Base-by-base conservation (phyloP, 257 asterid genomes). In the Ehretia macrophylla region DNA sequence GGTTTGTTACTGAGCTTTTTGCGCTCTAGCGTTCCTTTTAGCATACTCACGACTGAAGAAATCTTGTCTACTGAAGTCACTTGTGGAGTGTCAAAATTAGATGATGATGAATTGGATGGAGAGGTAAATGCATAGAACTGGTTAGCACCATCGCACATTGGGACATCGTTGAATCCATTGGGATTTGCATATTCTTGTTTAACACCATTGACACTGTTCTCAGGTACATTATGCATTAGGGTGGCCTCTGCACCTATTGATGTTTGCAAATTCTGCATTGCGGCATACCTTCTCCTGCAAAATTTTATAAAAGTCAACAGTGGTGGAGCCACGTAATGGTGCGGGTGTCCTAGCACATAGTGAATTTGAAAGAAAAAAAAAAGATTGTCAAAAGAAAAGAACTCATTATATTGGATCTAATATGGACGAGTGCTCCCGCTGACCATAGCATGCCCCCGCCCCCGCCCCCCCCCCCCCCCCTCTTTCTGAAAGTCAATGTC, bases 41-140 rank as follows among this genome's bases (percentile, higher is more conserved):
- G 86, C 97, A 86, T 86, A 94, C 80, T 84, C 72, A 89, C 95
- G 2, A 89, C 87, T 2, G 94, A 89, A 11, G 97, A 86, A 38
- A 89, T 81, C 58, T 84, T 80, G 60, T 89, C 94, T 11, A 9
- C 62, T 4, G 57, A 62, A 42, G 67, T 84, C 51, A 63, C 20
- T 66, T 79, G 90, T 21, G 78, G 86, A 51, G 74, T 60, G 63
- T 77, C 70, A 67, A 88, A 83, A 58, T 75, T 72, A 51, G 94
- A 83, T 1, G 95, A 85, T 14, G 79, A 77, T 58, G 82, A 72
- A 45, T 72, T 65, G 38, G 76, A 60, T 32, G 82, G 82, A 14
- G 82, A 77, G 58, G 60, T 32, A 45, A 72, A 27, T 27, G 66
- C 59, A 58, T 56, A 58, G 21, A 67, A 37, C 11, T 55, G 69